phyloP scores from a whole-genome alignment of 441 rosid species.

The Erodium chrysanthum region DNA sequence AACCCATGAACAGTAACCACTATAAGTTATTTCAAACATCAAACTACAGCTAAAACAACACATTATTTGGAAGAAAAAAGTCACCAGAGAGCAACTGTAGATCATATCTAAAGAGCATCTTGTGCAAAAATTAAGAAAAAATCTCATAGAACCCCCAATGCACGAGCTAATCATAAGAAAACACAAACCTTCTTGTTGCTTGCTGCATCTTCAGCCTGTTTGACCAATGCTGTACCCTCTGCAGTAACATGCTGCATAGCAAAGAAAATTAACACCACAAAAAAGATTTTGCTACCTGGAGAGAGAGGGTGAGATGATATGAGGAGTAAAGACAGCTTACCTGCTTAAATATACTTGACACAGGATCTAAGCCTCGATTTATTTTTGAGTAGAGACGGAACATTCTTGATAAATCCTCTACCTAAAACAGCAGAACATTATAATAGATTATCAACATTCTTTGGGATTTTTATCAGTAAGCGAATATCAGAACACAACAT shows the following conservation, averaged over 20 bases:
- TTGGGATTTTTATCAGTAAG: not conserved
- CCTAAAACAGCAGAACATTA: constrained; percentile 29
- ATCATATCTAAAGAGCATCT: not conserved
- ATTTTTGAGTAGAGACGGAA: constrained; percentile 76
- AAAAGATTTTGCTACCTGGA: not conserved
- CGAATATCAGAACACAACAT: not conserved
- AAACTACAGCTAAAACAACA: not conserved
- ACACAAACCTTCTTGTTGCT: constrained; percentile 45
- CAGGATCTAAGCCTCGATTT: constrained; percentile 62
- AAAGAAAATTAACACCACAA: not conserved
- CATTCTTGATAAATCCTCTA: constrained; percentile 91
- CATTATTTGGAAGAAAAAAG: not conserved
- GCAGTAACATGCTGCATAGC: constrained; percentile 66
- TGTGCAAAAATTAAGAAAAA: not conserved
- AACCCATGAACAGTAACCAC: not conserved
- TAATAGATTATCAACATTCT: not conserved
- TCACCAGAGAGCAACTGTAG: not conserved
- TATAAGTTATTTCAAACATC: not conserved
- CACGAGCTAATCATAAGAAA: not conserved
- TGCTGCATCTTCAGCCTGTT: constrained; percentile 86
- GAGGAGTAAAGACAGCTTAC: constrained; percentile 24
- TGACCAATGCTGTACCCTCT: constrained; percentile 75
- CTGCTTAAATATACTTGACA: constrained; percentile 74
- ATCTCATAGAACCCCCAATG: not conserved
- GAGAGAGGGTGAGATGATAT: not conserved